Conservation (phyloP, 192 early-diverging fungal genomes). For the Geranomyces michiganensis region DNA sequence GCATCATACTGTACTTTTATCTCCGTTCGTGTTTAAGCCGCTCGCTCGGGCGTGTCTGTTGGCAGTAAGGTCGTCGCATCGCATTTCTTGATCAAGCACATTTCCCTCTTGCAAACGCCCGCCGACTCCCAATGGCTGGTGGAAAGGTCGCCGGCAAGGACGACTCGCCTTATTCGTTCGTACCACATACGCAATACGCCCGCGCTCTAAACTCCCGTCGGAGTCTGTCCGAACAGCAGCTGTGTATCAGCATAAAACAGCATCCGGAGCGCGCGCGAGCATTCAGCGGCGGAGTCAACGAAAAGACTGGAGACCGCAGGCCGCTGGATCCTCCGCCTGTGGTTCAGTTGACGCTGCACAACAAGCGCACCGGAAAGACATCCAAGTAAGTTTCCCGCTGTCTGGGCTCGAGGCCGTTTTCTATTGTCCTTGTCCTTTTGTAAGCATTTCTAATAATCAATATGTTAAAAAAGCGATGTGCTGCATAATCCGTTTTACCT, state of each 20-base stretch:
- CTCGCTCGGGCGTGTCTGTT: too few species aligned
- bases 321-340: slow-evolving; percentile 27
- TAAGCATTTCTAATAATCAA: too few species aligned
- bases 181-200: slow-evolving; percentile 26
- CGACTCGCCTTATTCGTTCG: slow-evolving; percentile 22
- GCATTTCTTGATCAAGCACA: too few species aligned
- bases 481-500: slow-evolving; percentile 30
- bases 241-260: slow-evolving; percentile 6
- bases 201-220: background rate
- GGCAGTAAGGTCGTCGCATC: too few species aligned
- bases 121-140: background rate
- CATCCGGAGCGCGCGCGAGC: slow-evolving; percentile 30
- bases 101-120: too few species aligned
- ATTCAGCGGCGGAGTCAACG: slow-evolving; percentile 12
- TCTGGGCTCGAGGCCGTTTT: slow-evolving; percentile 3
- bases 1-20: too few species aligned
- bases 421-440: too few species aligned
- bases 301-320: slow-evolving; percentile 21
- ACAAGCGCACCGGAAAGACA: background rate
- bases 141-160: background rate
- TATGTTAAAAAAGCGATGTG: slow-evolving; percentile 7
- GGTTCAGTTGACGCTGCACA: background rate
- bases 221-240: background rate
- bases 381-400: background rate
- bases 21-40: too few species aligned